phyloP scores from a whole-genome alignment of 2,329 filamentous ascomycete species.

The Shiraia bambusicola region DNA sequence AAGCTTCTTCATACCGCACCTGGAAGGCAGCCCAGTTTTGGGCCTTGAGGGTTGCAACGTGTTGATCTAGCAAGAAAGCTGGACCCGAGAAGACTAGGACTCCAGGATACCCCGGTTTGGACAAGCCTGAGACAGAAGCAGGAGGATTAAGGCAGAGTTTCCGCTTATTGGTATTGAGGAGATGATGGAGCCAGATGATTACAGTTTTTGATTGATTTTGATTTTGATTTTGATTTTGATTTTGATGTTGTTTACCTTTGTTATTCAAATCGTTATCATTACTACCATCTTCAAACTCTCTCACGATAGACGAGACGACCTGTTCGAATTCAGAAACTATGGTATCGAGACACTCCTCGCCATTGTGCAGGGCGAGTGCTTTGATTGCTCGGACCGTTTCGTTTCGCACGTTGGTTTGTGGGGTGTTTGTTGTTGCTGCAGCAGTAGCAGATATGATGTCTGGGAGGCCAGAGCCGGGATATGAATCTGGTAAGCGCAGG shows the following conservation, averaged over 20 bases:
- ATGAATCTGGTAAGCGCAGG: conserved; percentile 45
- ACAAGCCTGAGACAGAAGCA: conserved; percentile 46
- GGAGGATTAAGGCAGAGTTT: conserved; percentile 44
- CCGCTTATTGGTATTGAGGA: conserved; percentile 50
- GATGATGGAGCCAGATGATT: conserved; percentile 51
- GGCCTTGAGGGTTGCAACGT: conserved; percentile 46
- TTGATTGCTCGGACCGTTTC: conserved; percentile 32
- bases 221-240: background rate
- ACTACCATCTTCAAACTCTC: no score
- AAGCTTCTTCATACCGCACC: conserved; percentile 44
- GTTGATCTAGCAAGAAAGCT: conserved; percentile 40
- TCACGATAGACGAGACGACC: no score
- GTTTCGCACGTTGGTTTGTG: conserved; percentile 43
- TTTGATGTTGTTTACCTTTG: no score
- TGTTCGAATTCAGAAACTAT: conserved; percentile 45
- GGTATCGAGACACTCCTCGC: conserved; percentile 48
- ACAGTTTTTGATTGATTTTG: conserved; percentile 36
- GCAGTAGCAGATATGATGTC: conserved; percentile 45
- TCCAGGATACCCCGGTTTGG: conserved; percentile 52
- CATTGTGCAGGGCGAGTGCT: conserved; percentile 31
- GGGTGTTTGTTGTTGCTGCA: conserved; percentile 34
- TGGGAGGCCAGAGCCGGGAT: conserved; percentile 41
- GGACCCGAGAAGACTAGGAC: conserved; percentile 49
- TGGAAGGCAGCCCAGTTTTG: conserved; percentile 52
- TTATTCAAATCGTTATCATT: no score